Conservation (phyloP, 495 filamentous ascomycete genomes). For the Evansstolkia leycettana region DNA sequence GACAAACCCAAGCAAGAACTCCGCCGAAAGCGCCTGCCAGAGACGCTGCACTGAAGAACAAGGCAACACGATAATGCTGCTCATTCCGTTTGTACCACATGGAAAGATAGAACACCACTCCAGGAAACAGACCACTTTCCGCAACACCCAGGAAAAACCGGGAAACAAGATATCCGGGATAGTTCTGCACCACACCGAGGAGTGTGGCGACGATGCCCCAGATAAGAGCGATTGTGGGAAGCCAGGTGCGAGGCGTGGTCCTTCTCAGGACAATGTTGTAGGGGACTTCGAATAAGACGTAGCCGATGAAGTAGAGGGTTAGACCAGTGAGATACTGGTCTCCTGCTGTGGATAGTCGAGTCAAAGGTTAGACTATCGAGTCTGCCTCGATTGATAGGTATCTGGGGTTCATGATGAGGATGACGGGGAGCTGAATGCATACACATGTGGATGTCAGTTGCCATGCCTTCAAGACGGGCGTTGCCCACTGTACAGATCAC, state of each 20-base stretch:
- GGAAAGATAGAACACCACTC: slow-evolving; percentile 71
- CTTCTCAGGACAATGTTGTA: slow-evolving; percentile 64
- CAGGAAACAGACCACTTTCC: slow-evolving; percentile 53
- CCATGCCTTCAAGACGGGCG: slow-evolving; percentile 49
- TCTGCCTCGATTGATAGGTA: too few relatives aligned
- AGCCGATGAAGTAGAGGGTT: slow-evolving; percentile 67
- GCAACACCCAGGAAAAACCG: slow-evolving; percentile 32
- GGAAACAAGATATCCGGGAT: slow-evolving; percentile 49
- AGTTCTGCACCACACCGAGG: slow-evolving; percentile 55
- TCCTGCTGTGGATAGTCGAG: slow-evolving; percentile 25
- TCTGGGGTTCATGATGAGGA: too few relatives aligned
- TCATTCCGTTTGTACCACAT: slow-evolving; percentile 76
- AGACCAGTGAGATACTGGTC: slow-evolving; percentile 61
- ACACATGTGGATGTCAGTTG: slow-evolving; percentile 50
- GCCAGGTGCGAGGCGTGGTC: slow-evolving; percentile 53
- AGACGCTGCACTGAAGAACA: slow-evolving; percentile 66
- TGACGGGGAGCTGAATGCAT: slow-evolving; percentile 3
- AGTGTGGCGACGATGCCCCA: slow-evolving; percentile 61
- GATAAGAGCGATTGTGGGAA: slow-evolving; percentile 38
- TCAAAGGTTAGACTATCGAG: neutral
- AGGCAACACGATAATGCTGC: slow-evolving; percentile 56
- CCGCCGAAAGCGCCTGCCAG: slow-evolving; percentile 74
- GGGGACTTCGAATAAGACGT: slow-evolving; percentile 60
- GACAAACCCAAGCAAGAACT: slow-evolving; percentile 47
- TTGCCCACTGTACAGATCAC: slow-evolving; percentile 32